A percentile compares a stretch with the other conserved stretches of the same genome.
Conservation (phyloP, 192 early-diverging fungal genomes). For the Backusella tarrabulga region DNA sequence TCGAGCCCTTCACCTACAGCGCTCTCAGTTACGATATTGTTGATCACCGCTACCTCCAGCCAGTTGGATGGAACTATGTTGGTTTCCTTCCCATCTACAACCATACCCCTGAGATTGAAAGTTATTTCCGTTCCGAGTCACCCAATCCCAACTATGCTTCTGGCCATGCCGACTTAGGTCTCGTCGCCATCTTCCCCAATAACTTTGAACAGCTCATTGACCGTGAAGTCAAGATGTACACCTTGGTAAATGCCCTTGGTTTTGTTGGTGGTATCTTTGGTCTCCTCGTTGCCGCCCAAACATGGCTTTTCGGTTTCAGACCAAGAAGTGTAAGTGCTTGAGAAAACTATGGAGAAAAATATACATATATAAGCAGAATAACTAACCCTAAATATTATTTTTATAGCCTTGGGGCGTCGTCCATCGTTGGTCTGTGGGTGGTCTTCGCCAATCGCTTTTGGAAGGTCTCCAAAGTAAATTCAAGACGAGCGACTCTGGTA, state of each 20-base stretch:
- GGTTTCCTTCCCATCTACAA: slow-evolving; percentile 36
- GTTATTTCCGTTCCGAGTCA: slow-evolving; percentile 24
- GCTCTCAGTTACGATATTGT: slow-evolving; percentile 27
- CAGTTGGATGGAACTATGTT: slow-evolving; percentile 36
- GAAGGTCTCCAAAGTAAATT: slow-evolving; percentile 27
- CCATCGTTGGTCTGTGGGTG: slow-evolving; percentile 37
- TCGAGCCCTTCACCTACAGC: slow-evolving; percentile 30
- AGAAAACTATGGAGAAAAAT: no score
- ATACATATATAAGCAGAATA: no score
- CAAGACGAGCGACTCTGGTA: slow-evolving; percentile 28
- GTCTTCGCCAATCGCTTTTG: slow-evolving; percentile 28
- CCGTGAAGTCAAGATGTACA: slow-evolving; percentile 36
- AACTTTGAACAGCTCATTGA: slow-evolving; percentile 9
- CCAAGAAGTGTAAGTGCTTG: slow-evolving; percentile 14
- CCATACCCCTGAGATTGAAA: slow-evolving; percentile 30
- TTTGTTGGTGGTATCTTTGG: slow-evolving; percentile 39
- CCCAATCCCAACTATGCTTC: slow-evolving; percentile 29
- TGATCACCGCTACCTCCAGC: slow-evolving; percentile 30
- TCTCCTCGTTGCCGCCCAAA: slow-evolving; percentile 26
- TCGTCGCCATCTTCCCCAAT: slow-evolving; percentile 17
- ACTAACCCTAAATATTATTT: no score
- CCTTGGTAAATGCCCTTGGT: slow-evolving; percentile 33
- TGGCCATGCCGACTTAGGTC: slow-evolving; percentile 28
- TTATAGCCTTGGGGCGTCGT: slow-evolving; percentile 33
- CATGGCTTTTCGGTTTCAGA: slow-evolving; percentile 36